phyloP scores from a whole-genome alignment of 306 rosid genomes.

The Nissolia schottii region DNA sequence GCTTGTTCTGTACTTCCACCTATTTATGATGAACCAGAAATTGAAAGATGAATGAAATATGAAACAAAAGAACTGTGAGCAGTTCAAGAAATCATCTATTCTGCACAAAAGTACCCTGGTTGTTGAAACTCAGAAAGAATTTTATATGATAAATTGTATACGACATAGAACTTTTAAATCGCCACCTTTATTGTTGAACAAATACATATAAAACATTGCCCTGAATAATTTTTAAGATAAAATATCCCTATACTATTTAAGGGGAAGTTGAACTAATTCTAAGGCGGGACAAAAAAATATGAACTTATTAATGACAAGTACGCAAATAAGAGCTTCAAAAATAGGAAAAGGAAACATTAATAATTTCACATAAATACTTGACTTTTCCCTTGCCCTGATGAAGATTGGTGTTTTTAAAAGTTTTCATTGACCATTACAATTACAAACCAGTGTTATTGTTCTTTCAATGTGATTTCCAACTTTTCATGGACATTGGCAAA shows the following conservation, averaged over 20 bases:
- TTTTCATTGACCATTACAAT: not conserved
- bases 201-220: not conserved
- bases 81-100: not conserved
- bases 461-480: not conserved
- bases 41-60: not conserved
- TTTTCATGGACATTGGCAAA: not conserved
- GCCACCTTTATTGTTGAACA: not conserved
- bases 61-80: not conserved
- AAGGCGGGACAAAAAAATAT: not conserved
- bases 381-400: not conserved
- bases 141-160: too few relatives aligned
- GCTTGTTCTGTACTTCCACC: conserved; percentile 55
- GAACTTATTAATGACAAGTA: not conserved
- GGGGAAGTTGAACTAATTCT: not conserved
- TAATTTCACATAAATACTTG: not conserved
- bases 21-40: not conserved
- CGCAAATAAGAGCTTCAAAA: not conserved
- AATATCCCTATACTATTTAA: not conserved
- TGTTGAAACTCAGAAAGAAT: not conserved
- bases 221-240: not conserved
- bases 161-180: not conserved
- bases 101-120: not conserved
- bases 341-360: not conserved
- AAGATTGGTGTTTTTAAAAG: not conserved
- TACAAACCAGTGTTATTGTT: not conserved